Base-by-base conservation (phyloP, 2,329 filamentous ascomycete species). In the Fusarium anguioides region DNA sequence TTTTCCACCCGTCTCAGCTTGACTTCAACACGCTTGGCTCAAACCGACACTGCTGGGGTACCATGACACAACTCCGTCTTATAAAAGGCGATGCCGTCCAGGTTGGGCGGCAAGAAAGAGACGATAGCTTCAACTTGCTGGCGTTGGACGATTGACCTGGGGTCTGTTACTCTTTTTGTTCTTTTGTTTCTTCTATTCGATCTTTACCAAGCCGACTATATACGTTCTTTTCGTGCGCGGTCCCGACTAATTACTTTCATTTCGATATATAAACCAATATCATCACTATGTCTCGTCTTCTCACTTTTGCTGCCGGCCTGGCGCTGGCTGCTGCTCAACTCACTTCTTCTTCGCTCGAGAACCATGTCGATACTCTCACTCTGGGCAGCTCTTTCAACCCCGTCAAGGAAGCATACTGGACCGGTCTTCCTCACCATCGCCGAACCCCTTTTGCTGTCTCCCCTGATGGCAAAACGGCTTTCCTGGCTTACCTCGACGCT, bases 401-500 rank as follows among this genome's bases (percentile, higher is more conserved):
- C 8, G 79, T 89, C 66, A 85, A 86, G 74, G 81, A 81, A 18
- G 82, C 86, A 10, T 89, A 89, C 81, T 89, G 86, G 86, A 89
- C 87, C 15, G 81, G 81, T 20, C 82, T 84, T 42, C 85, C 86
- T 41, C 87, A 89, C 68, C 87, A 89, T 73, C 84, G 86, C 42
- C 83, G 87, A 49, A 89, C 86, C 14, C 87, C 87, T 8, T 89
- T 89, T 63, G 82, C 86, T n/a, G 80, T 87, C 29, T 88, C 87
- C 2, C 86, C 87, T 4, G 82, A 88, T 72, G 86, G 86, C 60
- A 84, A 83, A 58, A 83, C 81, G 6, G 87, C 85, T 14, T 89
- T 86, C 72, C 73, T 89, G 11, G 87, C 87, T 11, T 89, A 89
- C 69, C 83, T 89, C 17, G 86, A 88, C 70, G 76, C 79, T 24